phyloP scores from a whole-genome alignment of 345 rosid genomes.

The Cardiospermum halicacabum region DNA sequence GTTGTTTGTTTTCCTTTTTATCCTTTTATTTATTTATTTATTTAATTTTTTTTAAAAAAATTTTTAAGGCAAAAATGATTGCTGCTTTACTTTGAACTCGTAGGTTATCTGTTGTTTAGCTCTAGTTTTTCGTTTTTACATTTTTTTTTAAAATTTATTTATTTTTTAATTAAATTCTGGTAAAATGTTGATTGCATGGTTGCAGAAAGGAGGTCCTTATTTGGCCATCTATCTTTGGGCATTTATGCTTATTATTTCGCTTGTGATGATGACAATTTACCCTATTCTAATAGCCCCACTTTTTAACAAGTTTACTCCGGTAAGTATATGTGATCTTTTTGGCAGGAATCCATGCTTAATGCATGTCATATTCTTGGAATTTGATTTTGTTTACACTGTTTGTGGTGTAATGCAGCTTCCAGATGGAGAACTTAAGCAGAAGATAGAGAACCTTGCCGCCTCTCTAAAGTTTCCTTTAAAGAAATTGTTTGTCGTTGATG shows the following conservation, averaged over 20 bases:
- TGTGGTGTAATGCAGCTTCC: slow-evolving; percentile 59
- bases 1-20: too few relatives aligned
- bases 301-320: slow-evolving; percentile 94
- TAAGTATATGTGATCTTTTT: slow-evolving; percentile 39
- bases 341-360: neutral
- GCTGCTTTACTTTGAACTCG: slow-evolving; percentile 1
- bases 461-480: slow-evolving; percentile 85
- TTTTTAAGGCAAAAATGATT: neutral
- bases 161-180: neutral
- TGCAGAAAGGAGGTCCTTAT: slow-evolving; percentile 99
- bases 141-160: too few relatives aligned
- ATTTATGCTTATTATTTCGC: slow-evolving; percentile 89
- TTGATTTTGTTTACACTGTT: slow-evolving; percentile 13
- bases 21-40: too few relatives aligned
- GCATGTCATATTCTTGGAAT: slow-evolving; percentile 1
- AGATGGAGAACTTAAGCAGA: slow-evolving; percentile 75
- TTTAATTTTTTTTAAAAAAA: neutral
- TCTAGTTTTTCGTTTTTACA: neutral
- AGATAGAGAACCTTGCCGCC: slow-evolving; percentile 89
- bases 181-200: slow-evolving; percentile 19
- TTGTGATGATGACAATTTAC: slow-evolving; percentile 95
- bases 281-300: slow-evolving; percentile 93
- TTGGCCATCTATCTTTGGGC: slow-evolving; percentile 98
- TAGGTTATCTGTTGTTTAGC: slow-evolving; percentile 2
- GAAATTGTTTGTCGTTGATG: slow-evolving; percentile 96